These are phyloP conservation scores for Fusarium piperis DNA, from an alignment of 2,329 filamentous ascomycete genomes.

Conservation along the genomic window DNA sequence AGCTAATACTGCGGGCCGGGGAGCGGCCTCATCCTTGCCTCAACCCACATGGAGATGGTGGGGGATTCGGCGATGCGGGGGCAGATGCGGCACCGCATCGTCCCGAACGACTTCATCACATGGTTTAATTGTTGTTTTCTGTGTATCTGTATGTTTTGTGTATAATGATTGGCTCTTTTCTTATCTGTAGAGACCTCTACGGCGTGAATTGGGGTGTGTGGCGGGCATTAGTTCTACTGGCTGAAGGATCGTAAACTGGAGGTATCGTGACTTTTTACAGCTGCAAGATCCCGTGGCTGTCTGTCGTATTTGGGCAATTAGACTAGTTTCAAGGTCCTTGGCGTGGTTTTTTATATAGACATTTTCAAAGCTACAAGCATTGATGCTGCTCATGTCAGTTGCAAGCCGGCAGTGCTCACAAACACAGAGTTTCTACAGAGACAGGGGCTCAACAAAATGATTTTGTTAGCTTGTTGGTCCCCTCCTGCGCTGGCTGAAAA, in stretches of 20 bases:
- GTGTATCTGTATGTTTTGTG: neutral
- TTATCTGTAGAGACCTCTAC: neutral
- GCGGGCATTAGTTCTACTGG: neutral
- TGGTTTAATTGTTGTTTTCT: neutral
- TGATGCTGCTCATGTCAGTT: neutral
- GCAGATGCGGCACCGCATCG: constrained; percentile 20
- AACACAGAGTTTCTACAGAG: neutral
- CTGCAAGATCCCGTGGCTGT: neutral
- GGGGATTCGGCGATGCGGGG: constrained; percentile 25
- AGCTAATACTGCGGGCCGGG: neutral
- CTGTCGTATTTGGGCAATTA: neutral
- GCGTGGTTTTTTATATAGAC: neutral
- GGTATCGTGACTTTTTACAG: neutral
- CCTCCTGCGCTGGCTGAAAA: neutral
- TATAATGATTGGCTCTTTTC: neutral
- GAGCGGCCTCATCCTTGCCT: constrained; percentile 1
- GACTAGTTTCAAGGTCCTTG: neutral
- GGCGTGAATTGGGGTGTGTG: neutral
- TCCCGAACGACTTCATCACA: constrained; percentile 4
- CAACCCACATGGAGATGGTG: constrained; percentile 21
- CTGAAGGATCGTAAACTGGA: neutral
- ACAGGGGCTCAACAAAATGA: neutral
- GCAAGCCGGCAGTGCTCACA: neutral
- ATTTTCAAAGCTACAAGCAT: neutral
- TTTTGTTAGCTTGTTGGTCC: neutral